Conservation (phyloP, 2,329 filamentous ascomycete species). For the Biscogniauxia sp. region DNA sequence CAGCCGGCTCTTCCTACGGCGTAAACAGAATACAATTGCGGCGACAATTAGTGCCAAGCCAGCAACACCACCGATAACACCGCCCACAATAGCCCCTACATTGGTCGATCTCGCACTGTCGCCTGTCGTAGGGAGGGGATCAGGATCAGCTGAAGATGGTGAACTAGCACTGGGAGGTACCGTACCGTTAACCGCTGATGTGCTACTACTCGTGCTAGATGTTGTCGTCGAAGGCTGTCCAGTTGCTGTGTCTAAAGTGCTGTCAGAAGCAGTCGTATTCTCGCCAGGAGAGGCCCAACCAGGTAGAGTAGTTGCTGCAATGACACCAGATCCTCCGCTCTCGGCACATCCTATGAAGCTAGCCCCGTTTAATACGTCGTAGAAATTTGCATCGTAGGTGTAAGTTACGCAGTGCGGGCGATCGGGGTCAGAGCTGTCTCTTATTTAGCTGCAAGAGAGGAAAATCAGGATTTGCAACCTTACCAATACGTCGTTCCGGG, state of each 20-base stretch:
- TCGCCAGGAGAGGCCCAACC: slow-evolving; percentile 12
- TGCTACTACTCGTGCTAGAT: slow-evolving; percentile 11
- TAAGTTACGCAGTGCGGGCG: slow-evolving; percentile 30
- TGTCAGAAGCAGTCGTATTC: slow-evolving; percentile 3
- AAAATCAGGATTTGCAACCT: slow-evolving; percentile 6
- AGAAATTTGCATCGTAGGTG: slow-evolving; percentile 27
- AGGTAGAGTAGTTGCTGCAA: slow-evolving; percentile 19
- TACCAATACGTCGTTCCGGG: slow-evolving; percentile 26
- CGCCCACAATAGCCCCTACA: slow-evolving; percentile 30
- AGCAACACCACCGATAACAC: slow-evolving; percentile 27
- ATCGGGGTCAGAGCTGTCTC: slow-evolving; percentile 19
- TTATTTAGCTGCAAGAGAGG: slow-evolving; percentile 17
- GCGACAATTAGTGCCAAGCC: slow-evolving; percentile 25
- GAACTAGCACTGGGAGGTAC: slow-evolving; percentile 10
- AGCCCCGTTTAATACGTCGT: slow-evolving; percentile 24
- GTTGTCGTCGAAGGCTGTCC: not conserved
- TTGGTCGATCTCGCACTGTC: slow-evolving; percentile 11
- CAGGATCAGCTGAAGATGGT: slow-evolving; percentile 13
- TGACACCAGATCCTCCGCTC: slow-evolving; percentile 21
- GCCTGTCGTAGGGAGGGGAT: not conserved
- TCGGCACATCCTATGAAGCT: slow-evolving; percentile 29
- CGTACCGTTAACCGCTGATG: slow-evolving; percentile 20
- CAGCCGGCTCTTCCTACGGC: slow-evolving; percentile 18
- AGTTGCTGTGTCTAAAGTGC: slow-evolving; percentile 2
- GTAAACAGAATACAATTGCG: slow-evolving; percentile 24